Base-by-base conservation (phyloP, 176 grass and related monocot species). In the Ensete glaucum region DNA sequence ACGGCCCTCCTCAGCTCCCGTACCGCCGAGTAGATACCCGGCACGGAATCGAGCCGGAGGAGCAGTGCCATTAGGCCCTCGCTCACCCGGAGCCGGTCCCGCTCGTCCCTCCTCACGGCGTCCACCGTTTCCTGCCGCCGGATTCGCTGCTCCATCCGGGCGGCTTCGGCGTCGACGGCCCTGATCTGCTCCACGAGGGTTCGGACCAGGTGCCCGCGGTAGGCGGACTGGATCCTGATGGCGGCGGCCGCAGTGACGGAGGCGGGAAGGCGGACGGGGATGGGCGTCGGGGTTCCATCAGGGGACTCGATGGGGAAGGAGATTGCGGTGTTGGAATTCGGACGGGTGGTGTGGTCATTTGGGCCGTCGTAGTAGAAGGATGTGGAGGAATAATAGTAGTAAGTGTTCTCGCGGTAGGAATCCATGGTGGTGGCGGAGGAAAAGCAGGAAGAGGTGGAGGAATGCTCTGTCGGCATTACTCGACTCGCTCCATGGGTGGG, bases 81-180 rank as follows among this genome's bases (percentile, higher is more conserved):
- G 65, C 80, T 90, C 85, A 96, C 77, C 69, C 87, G 76, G 19
- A 87, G 71, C 16, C 89, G 81, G 79, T 92, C 85, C 55, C 89
- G 85, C 29, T 84, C 80, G 77, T 86, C 89, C 79, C 82, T 58
- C 54, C 92, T 77, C 53, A 96, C 83, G 62, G 92, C 89, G 83
- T 96, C 89, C 59, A 96, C 89, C 24, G 87, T 96, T 53, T 96
- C 92, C 87, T 92, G 89, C 81, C 81, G 79, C 77, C 88, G 87
- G 79, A 92, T 90, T 83, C 85, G 73, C 81, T 76, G 85, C 87
- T 92, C 89, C 11, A 96, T 71, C 68, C 79, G 83, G 22, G 68
- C 64, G 1, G 87, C 83, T 79, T 92, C 92, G 29, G 82, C 81
- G 80, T 90, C 83, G 26, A 91, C 87, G 14, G 87, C 22, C 19